Base-by-base conservation (phyloP, 108 stramenopile species). In the Asterionellopsis glacialis region DNA sequence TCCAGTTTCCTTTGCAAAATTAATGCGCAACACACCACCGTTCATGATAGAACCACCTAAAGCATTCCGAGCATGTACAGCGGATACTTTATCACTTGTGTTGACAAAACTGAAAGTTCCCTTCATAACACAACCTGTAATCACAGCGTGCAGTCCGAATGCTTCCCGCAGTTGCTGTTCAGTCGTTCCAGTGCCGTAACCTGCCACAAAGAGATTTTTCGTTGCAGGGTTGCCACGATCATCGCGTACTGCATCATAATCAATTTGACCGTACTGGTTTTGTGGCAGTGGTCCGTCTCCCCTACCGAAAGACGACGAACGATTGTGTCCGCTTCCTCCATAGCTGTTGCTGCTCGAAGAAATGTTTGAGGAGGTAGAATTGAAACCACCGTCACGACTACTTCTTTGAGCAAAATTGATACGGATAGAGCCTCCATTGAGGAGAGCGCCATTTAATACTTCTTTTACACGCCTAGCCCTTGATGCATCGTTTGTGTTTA, bases 1-100 rank as follows among this genome's bases (percentile, higher is more conserved):
- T 19, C 91, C 91, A 14, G 84, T 79, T 63, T 93, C 91, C 61
- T 93, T 93, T 9, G 91, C 91, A 72, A 93, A 93, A 59, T 93
- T 93, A 23, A 93, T 93, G 53, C 91, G 49, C 39, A 93, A 63
- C 9, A 75, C 69, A 13, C 91, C 86, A 25, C 91, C 91, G 61
- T 89, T 89, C 11, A 89, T 15, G 65, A 77, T 66, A 0, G 73
- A 64, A 11, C 91, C 88, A 19, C 50, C 51, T 2, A 93, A 76
- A 15, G 77, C 50, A 51, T 83, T 60, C 14, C 91, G 75, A 11
- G 88, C 83, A 51, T 58, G 56, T 42, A 93, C 72, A 19, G 91
- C 91, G 39, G 72, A 65, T 24, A 68, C 59, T 47, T 77, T 76
- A 43, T 76, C 79, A n/a, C 74, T 52, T 44, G 91, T 89, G 57